Conservation (phyloP, 768 basidiomycete genomes). For the Rhodotorula graminis region DNA sequence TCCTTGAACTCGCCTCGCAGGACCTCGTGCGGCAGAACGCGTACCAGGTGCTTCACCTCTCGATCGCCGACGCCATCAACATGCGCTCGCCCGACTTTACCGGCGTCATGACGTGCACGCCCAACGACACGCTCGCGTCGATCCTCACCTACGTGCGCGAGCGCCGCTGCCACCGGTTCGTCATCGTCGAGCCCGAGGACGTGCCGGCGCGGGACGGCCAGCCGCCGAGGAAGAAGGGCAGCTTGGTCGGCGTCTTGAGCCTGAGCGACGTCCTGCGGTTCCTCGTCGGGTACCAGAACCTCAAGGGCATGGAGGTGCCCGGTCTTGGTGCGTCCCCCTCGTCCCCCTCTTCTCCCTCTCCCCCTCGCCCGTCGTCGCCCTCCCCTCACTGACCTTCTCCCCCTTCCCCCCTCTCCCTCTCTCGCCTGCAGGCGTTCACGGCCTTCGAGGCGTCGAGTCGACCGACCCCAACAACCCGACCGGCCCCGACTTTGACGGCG, state of each 20-base stretch:
- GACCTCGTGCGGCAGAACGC: conserved; percentile 80
- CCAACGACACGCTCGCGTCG: conserved; percentile 82
- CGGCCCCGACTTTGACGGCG: conserved; percentile 13
- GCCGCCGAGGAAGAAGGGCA: conserved; percentile 48
- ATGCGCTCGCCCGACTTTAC: conserved; percentile 92
- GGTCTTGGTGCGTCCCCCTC: conserved; percentile 23
- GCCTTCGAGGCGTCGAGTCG: conserved; percentile 27
- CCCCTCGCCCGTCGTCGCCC: too few relatives aligned
- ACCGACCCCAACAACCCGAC: neutral
- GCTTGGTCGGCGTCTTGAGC: conserved; percentile 78
- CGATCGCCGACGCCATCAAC: conserved; percentile 82
- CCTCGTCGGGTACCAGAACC: conserved; percentile 53
- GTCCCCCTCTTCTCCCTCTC: too few relatives aligned
- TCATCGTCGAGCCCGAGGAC: conserved; percentile 37
- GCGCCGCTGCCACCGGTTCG: conserved; percentile 80
- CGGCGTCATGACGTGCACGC: conserved; percentile 92
- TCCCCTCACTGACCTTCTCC: neutral
- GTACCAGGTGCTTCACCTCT: conserved; percentile 92
- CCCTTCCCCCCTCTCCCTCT: neutral
- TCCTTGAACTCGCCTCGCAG: conserved; percentile 49
- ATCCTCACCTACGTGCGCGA: conserved; percentile 87
- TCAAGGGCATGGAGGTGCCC: conserved; percentile 37
- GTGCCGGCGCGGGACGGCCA: conserved; percentile 9
- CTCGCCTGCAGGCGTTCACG: conserved; percentile 29
- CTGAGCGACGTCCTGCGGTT: conserved; percentile 83